These are phyloP conservation scores for Alternaria longipes DNA, from an alignment of 2,329 filamentous ascomycete genomes.

Conservation along the genomic window DNA sequence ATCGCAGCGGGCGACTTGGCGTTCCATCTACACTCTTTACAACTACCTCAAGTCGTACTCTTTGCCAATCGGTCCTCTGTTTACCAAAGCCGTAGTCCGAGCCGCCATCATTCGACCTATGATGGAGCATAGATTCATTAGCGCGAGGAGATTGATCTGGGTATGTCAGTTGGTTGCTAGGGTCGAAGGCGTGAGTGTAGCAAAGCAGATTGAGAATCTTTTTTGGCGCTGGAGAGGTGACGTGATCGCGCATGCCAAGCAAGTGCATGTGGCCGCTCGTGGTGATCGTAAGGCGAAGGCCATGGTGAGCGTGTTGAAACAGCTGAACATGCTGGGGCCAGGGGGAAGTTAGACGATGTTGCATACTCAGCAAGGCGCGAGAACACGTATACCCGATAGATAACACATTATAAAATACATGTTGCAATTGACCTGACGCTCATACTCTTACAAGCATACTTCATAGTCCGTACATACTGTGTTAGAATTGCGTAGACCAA, in stretches of 20 bases:
- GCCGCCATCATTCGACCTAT: conserved; percentile 38
- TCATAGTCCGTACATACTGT: neutral
- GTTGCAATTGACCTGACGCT: neutral
- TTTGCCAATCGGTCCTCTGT: conserved; percentile 39
- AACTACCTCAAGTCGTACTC: conserved; percentile 33
- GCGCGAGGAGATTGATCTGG: conserved; percentile 39
- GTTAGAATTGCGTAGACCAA: neutral
- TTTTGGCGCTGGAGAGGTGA: conserved; percentile 44
- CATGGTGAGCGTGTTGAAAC: conserved; percentile 42
- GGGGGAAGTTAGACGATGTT: neutral
- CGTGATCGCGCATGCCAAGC: conserved; percentile 38
- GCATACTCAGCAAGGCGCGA: neutral
- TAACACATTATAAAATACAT: neutral
- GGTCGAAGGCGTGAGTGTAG: conserved; percentile 41
- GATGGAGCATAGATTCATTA: conserved; percentile 41
- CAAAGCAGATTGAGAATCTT: conserved; percentile 35
- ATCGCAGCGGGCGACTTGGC: conserved; percentile 31
- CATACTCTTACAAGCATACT: neutral
- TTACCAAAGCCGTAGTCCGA: conserved; percentile 42
- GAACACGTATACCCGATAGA: conserved; percentile 2
- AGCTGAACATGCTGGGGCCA: conserved; percentile 32
- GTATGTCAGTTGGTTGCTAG: conserved; percentile 40
- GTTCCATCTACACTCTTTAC: conserved; percentile 41
- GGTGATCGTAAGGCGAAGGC: conserved; percentile 31
- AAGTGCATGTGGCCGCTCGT: conserved; percentile 24